Evolutionary conservation across 2,329 filamentous ascomycete genomes (phyloP).

Genomic region (Calonectria hawksworthii): DNA sequence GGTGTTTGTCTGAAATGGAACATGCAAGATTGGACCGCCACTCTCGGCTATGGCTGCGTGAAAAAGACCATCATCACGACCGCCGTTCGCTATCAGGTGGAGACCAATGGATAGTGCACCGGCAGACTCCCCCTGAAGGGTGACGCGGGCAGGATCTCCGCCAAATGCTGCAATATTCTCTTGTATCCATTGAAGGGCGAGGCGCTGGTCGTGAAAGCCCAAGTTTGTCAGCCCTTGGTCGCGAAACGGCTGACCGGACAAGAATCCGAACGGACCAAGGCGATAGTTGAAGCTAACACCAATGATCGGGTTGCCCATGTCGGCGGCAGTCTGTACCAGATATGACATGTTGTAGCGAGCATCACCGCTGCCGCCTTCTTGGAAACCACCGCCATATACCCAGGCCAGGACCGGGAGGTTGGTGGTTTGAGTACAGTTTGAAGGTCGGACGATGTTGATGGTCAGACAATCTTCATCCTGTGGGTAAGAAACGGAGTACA

Average conservation of each 20-base stretch:
- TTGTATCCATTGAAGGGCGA: not conserved
- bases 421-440: not conserved
- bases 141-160: not conserved
- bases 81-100: not conserved
- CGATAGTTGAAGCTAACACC: not conserved
- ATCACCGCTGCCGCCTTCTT: not conserved
- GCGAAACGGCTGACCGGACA: not conserved
- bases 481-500: not conserved
- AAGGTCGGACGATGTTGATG: not conserved
- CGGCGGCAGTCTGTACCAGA: not conserved
- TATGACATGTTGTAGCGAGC: constrained; percentile 5
- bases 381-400: not conserved
- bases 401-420: not conserved
- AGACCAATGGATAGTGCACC: not conserved
- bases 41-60: not conserved
- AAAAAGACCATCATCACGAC: not conserved
- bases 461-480: not conserved
- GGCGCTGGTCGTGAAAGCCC: not conserved
- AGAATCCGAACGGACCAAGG: not conserved
- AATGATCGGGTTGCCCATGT: not conserved
- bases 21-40: not conserved
- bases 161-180: not conserved
- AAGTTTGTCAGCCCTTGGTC: not conserved
- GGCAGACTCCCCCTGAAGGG: not conserved
- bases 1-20: not conserved